These are phyloP conservation scores for Salix arbutifolia DNA, from an alignment of 345 rosid genomes.

Conservation along the genomic window DNA sequence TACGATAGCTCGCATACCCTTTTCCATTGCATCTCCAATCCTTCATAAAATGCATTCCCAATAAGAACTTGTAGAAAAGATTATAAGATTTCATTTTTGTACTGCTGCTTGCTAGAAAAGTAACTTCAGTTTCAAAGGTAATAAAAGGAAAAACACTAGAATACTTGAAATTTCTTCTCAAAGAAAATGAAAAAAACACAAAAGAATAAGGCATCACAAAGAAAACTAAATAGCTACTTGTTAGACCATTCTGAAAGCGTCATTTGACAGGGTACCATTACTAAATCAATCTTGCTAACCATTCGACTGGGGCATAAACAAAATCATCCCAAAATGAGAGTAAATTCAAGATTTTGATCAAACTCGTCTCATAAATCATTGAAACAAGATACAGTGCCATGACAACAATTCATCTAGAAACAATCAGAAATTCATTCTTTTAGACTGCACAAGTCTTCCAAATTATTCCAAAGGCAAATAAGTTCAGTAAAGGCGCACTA, in stretches of 20 bases:
- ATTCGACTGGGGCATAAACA: background rate
- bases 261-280: background rate
- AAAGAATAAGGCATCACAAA: background rate
- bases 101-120: too few species aligned
- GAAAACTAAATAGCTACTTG: background rate
- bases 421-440: background rate
- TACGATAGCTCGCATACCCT: constrained; percentile 81
- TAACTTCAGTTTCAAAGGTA: too few species aligned
- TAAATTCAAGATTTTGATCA: background rate
- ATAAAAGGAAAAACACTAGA: too few species aligned
- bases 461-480: background rate
- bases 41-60: constrained; percentile 32
- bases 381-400: background rate
- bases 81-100: too few species aligned
- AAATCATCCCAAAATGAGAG: background rate
- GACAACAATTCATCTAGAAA: background rate
- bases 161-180: background rate
- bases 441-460: background rate
- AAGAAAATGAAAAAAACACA: background rate
- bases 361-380: background rate
- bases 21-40: constrained; percentile 95
- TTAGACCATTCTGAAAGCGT: background rate
- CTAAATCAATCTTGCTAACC: background rate
- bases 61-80: background rate
- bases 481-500: background rate